Percentiles rank a stretch among this genome's conserved stretches.
These are phyloP conservation scores for Xanthoconium purpureum DNA, from an alignment of 768 basidiomycete genomes.

Conservation along the genomic window DNA sequence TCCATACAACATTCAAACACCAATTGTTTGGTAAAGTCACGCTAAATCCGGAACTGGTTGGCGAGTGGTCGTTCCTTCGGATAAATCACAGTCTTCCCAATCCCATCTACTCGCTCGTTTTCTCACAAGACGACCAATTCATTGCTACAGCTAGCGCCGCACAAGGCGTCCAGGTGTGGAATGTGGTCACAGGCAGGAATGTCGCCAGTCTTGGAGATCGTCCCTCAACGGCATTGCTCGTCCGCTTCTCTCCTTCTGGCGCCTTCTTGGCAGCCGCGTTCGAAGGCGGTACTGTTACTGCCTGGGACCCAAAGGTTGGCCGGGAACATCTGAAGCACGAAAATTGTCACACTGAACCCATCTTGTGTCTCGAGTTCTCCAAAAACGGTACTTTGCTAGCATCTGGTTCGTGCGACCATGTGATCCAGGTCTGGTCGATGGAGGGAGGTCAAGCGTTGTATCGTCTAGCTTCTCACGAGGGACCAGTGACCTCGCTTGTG, in stretches of 20 bases:
- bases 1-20: slow-evolving; percentile 10
- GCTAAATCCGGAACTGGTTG: neutral
- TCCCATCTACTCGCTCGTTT: slow-evolving; percentile 14
- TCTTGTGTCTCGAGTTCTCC: slow-evolving; percentile 23
- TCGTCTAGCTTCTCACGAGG: slow-evolving; percentile 14
- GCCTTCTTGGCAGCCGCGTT: slow-evolving; percentile 19
- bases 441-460: slow-evolving; percentile 11
- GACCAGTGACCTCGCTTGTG: slow-evolving; percentile 14
- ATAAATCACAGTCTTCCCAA: neutral
- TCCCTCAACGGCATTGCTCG: slow-evolving; percentile 7
- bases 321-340: slow-evolving; percentile 16
- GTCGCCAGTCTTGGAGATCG: slow-evolving; percentile 17
- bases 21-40: slow-evolving; percentile 1
- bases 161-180: slow-evolving; percentile 25
- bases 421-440: slow-evolving; percentile 25
- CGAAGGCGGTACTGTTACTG: slow-evolving; percentile 8
- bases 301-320: slow-evolving; percentile 23
- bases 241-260: slow-evolving; percentile 21
- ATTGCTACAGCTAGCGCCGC: slow-evolving; percentile 15
- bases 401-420: slow-evolving; percentile 17
- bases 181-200: slow-evolving; percentile 17
- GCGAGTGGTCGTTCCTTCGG: neutral
- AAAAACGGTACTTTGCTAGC: slow-evolving; percentile 10
- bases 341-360: slow-evolving; percentile 7
- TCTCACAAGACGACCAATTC: slow-evolving; percentile 9